These are phyloP conservation scores for Ganoderma multipileum DNA, from an alignment of 1,284 basidiomycete species.

Conservation along the genomic window DNA sequence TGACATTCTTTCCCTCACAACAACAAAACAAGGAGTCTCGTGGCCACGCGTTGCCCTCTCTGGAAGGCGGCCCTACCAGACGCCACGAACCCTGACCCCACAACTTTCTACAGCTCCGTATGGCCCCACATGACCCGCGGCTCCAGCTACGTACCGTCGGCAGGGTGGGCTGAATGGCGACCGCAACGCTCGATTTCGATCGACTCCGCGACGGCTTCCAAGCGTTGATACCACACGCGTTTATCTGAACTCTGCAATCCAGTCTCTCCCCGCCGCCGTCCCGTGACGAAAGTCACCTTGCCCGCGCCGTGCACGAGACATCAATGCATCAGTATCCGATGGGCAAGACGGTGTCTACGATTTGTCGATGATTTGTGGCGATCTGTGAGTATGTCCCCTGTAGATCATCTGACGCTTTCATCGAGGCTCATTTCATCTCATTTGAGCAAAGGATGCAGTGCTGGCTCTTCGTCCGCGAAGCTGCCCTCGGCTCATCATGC, in stretches of 20 bases:
- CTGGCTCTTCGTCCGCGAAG: conserved; percentile 9
- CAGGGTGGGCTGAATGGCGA: conserved; percentile 6
- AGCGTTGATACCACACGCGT: background rate
- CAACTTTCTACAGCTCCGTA: background rate
- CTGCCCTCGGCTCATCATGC: background rate
- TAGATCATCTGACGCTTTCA: background rate
- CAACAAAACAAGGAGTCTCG: background rate
- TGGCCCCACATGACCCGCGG: background rate
- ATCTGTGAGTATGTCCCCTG: background rate
- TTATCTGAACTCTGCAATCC: background rate
- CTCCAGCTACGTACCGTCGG: background rate
- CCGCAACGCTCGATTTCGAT: conserved; percentile 3
- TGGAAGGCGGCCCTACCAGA: background rate
- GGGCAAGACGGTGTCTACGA: background rate
- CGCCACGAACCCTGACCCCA: conserved; percentile 6
- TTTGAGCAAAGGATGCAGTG: background rate
- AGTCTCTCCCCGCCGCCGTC: background rate
- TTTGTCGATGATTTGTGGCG: too few relatives aligned
- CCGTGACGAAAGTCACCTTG: background rate
- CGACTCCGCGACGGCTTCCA: background rate
- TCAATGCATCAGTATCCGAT: background rate
- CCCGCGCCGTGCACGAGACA: background rate
- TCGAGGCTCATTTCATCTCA: background rate
- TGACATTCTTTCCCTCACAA: background rate
- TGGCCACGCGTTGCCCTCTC: background rate